Percentiles rank a stretch among this genome's conserved stretches.
Conservation (phyloP, 495 filamentous ascomycete genomes). For the Tuber brumale region DNA sequence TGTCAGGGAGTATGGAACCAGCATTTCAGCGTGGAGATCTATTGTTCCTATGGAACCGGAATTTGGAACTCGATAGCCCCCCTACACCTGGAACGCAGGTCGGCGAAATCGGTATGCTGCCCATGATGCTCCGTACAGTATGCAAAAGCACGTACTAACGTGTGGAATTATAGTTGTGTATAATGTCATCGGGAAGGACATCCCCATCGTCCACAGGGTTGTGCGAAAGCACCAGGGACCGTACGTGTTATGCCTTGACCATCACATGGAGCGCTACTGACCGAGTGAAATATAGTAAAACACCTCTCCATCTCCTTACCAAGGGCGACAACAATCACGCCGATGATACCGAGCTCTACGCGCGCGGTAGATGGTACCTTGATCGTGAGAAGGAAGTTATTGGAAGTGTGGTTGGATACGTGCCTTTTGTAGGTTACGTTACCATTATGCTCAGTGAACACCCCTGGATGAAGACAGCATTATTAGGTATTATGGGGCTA, state of each 20-base stretch:
- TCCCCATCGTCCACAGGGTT: conserved; percentile 87
- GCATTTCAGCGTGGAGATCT: conserved; percentile 94
- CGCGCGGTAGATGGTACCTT: conserved; percentile 74
- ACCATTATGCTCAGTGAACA: conserved; percentile 95
- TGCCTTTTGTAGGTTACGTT: conserved; percentile 93
- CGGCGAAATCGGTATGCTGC: conserved; percentile 32
- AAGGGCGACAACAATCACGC: conserved; percentile 96
- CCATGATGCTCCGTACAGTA: not conserved
- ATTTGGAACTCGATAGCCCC: conserved; percentile 45
- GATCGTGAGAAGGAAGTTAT: conserved; percentile 81
- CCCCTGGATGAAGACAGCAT: conserved; percentile 91
- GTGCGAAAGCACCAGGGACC: conserved; percentile 63
- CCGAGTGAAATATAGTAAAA: conserved; percentile 31
- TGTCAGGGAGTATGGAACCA: conserved; percentile 93
- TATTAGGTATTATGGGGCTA: conserved; percentile 90
- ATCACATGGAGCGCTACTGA: conserved; percentile 7
- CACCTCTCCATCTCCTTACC: conserved; percentile 66
- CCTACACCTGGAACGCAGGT: conserved; percentile 38
- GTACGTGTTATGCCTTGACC: conserved; percentile 41
- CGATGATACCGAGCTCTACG: conserved; percentile 92
- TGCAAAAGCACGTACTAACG: not conserved
- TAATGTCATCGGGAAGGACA: conserved; percentile 84
- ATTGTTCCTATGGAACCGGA: conserved; percentile 89
- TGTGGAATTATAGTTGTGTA: conserved; percentile 61
- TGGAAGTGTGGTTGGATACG: conserved; percentile 86